Evolutionary conservation across 257 asterid species (phyloP).

Genomic region (Solanum bukasovii): DNA sequence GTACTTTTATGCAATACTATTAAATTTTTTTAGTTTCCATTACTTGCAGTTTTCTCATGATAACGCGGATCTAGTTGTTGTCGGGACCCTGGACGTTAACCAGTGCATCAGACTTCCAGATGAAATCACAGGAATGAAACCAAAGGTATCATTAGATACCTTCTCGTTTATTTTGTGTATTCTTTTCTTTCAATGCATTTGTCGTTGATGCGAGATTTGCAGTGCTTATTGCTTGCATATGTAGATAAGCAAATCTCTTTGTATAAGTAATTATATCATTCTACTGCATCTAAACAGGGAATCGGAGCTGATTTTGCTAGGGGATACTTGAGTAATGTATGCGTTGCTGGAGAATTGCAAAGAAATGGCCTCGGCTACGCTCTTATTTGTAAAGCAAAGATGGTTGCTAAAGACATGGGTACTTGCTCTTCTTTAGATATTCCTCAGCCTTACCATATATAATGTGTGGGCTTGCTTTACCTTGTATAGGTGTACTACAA

Average conservation of each 20-base stretch:
- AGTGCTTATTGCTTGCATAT: background rate
- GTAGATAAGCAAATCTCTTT: background rate
- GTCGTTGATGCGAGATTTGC: background rate
- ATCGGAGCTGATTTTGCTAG: conserved; percentile 85
- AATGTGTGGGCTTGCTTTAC: background rate
- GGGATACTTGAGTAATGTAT: conserved; percentile 83
- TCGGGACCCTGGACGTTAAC: conserved; percentile 80
- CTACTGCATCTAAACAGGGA: conserved; percentile 41
- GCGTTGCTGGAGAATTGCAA: conserved; percentile 78
- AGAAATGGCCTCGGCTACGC: conserved; percentile 77
- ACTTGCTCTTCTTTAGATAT: background rate
- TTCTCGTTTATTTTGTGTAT: background rate
- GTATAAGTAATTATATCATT: background rate
- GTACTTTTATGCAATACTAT: background rate
- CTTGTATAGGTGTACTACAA: background rate
- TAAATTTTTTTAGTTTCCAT: background rate
- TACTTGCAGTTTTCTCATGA: conserved; percentile 49
- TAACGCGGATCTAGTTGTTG: conserved; percentile 62
- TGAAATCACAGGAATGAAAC: conserved; percentile 68
- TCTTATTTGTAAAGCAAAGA: conserved; percentile 54
- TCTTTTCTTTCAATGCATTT: background rate
- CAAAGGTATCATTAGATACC: conserved; percentile 39
- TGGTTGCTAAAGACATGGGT: conserved; percentile 84
- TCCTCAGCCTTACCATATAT: background rate
- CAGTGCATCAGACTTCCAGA: conserved; percentile 83